Base-by-base conservation (phyloP, 164 flowering plant species). In the Protea cynaroides region DNA sequence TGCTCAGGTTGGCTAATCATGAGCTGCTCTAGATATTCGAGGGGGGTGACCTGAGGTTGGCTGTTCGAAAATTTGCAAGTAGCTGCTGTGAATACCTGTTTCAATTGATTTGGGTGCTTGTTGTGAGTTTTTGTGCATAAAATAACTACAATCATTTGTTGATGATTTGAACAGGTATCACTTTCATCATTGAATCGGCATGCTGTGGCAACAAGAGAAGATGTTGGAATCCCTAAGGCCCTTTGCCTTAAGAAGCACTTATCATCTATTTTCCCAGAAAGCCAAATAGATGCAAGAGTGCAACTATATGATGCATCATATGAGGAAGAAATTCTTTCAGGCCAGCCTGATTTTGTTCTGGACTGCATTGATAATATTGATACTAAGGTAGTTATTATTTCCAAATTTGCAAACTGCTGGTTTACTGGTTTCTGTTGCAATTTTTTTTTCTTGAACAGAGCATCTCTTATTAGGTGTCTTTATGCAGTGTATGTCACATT, bases 351-450 rank as follows among this genome's bases (percentile, higher is more conserved):
- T 79, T 94, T 87, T 80, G 99, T 94, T 62, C 75, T 91, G 69
- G 99, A 94, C 74, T 94, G 99, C 84, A 94, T 94, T 72, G 99
- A 94, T 75, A 94, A 94, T 75, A 86, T 94, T 58, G 97, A 94
- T 70, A 91, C 99, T 11, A 94, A 94, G 94, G 98, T 92, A 77
- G 0, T 44, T 34, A 14, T 24, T 57, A n/a, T 37, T 34, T 23
- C 34, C 36, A 24, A 43, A 53, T 36, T 34, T 9, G 18, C 18
- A 12, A 3, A 40, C 8, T 40, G 10, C 46, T 40, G 10, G 46
- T 24, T 10, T 13, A 4, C 51, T 22, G 53, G n/a, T 46, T 36
- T n/a, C 56, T 38, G n/a, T 51, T 9, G 13, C 36, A 4, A n/a
- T 40, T 60, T 40, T 13, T 43, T 1, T 23, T 23, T 12, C 47